Base-by-base conservation (phyloP, 176 grass and related monocot species). In the maize (Zea mays) region DNA sequence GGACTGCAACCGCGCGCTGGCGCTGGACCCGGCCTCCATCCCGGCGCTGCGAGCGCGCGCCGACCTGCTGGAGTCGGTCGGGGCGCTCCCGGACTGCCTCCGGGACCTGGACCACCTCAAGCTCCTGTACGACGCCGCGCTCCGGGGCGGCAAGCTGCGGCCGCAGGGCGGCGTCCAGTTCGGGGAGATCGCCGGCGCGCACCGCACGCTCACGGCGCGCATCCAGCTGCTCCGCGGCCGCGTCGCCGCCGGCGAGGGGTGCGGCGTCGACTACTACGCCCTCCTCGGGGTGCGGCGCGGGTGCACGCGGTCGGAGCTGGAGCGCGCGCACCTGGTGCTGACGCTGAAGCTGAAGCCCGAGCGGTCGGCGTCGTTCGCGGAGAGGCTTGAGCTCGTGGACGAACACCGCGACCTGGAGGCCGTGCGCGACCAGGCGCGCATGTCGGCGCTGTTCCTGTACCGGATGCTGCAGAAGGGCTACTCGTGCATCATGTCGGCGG, bases 391-490 rank as follows among this genome's bases (percentile, higher is more conserved):
- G 83, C 85, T 99, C 1, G 90, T 91, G 0, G 96, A 99, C 52
- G 96, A 99, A 67, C 84, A 99, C 81, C 90, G 96, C 0, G 92
- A 99, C 69, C 39, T 93, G 3, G 96, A 93, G 10, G 75, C 87
- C 2, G 90, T 99, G 60, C 85, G 87, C 8, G 92, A 99, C 77
- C 96, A 99, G 82, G 96, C 87, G 5, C 90, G 86, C 60, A 99
- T 99, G 96, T 95, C 96, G 16, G 96, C 96, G 5, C 87, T 90
- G 8, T 90, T 95, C 67, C 82, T 99, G 0, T 99, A 93, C 82
- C 63, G 96, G 45, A 99, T 99, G 96, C 72, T 99, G 57, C 96
- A 90, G 67, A 94, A 94, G 84, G 96, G 96, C 0, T 89, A 99
- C 20, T 78, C 88, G 0, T 84, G 74, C 81, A 85, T 99, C 75